phyloP scores from a whole-genome alignment of 768 basidiomycete genomes.

The Clitopilus passeckerianus region DNA sequence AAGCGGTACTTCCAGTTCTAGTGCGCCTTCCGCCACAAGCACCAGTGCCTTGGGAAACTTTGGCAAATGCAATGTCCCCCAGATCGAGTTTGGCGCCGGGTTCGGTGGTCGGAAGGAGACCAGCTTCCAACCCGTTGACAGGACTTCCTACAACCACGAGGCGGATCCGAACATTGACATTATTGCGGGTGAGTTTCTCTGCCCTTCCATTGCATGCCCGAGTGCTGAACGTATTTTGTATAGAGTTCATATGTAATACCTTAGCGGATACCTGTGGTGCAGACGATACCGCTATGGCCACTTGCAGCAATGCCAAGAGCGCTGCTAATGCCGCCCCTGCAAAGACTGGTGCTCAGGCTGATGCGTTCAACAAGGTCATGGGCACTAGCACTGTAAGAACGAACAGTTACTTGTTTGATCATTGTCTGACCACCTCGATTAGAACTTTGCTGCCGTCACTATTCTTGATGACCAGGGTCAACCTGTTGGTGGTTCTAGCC shows the following conservation, averaged over 20 bases:
- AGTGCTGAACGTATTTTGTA: not conserved
- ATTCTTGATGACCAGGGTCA: slow-evolving; percentile 41
- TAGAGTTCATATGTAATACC: slow-evolving; percentile 49
- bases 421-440: slow-evolving; percentile 1
- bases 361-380: slow-evolving; percentile 57
- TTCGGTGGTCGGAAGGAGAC: slow-evolving; percentile 53
- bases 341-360: slow-evolving; percentile 50
- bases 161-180: slow-evolving; percentile 58
- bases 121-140: slow-evolving; percentile 46
- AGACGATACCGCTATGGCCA: slow-evolving; percentile 45
- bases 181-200: slow-evolving; percentile 38
- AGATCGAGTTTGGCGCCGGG: slow-evolving; percentile 51
- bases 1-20: slow-evolving; percentile 4
- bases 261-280: slow-evolving; percentile 50
- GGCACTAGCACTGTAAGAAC: slow-evolving; percentile 40
- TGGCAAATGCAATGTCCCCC: slow-evolving; percentile 46
- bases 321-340: slow-evolving; percentile 37
- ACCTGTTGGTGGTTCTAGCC: slow-evolving; percentile 20
- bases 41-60: slow-evolving; percentile 32
- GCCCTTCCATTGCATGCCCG: not conserved
- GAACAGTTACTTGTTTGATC: not conserved
- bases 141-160: slow-evolving; percentile 42
- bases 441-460: slow-evolving; percentile 42
- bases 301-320: slow-evolving; percentile 34
- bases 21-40: slow-evolving; percentile 3